Base-by-base conservation (phyloP, 2,329 filamentous ascomycete species). In the Claviceps capensis region DNA sequence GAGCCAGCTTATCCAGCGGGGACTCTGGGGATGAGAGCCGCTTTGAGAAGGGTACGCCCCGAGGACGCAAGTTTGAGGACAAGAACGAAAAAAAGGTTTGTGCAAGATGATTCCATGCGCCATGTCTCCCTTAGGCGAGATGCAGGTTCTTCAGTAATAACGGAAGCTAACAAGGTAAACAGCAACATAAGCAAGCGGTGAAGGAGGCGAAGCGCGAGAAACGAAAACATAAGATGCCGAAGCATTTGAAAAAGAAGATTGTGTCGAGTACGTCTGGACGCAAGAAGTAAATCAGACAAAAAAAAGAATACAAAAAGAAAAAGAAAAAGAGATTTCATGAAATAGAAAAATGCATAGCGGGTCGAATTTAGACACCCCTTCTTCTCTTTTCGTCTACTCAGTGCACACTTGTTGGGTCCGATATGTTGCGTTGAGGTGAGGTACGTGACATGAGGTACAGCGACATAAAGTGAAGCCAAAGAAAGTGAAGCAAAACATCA, bases 151-250 rank as follows among this genome's bases (percentile, higher is more conserved):
- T 34, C 9, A 34, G 9, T 22, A 4, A 34, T 11, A 34, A 4
- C 1, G 30, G 38, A n/a, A n/a, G 38, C 16, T 17, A n/a, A 41
- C 16, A 1, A 6, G 38, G n/a, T 4, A 41, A 34, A 36, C 52
- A 77, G 72, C 64, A 67, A 58, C 93, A 96, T 67, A 98, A 98
- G 67, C 79, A 81, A 65, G 84, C 85, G 1, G 85, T 96, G 59
- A 98, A 97, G 71, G 91, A 96, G 62, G 91, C 90, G 62, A 96
- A 95, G 72, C 82, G 88, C 38, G 90, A 96, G 67, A 89, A 94
- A 73, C 76, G 93, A 54, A 88, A 91, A 67, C 86, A 87, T 4
- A 98, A 98, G 75, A 95, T 98, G 70, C 91, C 93, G 0, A 98
- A 98, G 71, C 82, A 94, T 65, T 58, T 95, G 37, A 98, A 98